Evolutionary conservation across 768 basidiomycete genomes (phyloP).

Genomic region (Boletus pseudopeckii): DNA sequence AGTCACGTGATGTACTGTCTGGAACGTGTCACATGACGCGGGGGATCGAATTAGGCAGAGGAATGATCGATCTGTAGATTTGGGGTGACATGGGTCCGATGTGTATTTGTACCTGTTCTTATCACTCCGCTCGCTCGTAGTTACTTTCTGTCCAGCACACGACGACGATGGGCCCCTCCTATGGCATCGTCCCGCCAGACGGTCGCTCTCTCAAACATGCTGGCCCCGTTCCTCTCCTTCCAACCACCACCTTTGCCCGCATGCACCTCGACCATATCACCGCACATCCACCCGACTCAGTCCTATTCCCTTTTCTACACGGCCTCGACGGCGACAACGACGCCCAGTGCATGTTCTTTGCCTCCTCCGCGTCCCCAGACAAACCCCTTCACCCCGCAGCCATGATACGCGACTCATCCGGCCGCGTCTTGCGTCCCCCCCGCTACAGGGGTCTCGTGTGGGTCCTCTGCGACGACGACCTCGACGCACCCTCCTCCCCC

Average conservation of each 20-base stretch:
- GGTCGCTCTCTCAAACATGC: background rate
- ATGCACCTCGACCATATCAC: conserved; percentile 63
- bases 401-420: conserved; percentile 25
- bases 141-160: background rate
- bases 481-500: conserved; percentile 25
- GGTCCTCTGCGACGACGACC: conserved; percentile 76
- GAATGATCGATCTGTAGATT: conserved; percentile 19
- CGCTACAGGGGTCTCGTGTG: conserved; percentile 75
- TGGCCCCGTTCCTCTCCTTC: conserved; percentile 32
- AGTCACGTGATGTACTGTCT: conserved; percentile 18
- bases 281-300: conserved; percentile 72
- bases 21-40: conserved; percentile 17
- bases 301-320: conserved; percentile 87
- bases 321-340: conserved; percentile 80
- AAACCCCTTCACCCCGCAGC: conserved; percentile 15
- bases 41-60: conserved; percentile 4
- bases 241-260: conserved; percentile 49
- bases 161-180: conserved; percentile 18
- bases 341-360: conserved; percentile 81
- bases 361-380: conserved; percentile 28
- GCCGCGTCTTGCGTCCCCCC: conserved; percentile 35
- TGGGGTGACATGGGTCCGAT: conserved; percentile 16
- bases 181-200: conserved; percentile 23
- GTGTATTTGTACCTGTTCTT: conserved; percentile 24
- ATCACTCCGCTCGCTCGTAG: conserved; percentile 6